These are phyloP conservation scores for Penicillium sp. DNA, from an alignment of 2,329 filamentous ascomycete species.

Conservation along the genomic window DNA sequence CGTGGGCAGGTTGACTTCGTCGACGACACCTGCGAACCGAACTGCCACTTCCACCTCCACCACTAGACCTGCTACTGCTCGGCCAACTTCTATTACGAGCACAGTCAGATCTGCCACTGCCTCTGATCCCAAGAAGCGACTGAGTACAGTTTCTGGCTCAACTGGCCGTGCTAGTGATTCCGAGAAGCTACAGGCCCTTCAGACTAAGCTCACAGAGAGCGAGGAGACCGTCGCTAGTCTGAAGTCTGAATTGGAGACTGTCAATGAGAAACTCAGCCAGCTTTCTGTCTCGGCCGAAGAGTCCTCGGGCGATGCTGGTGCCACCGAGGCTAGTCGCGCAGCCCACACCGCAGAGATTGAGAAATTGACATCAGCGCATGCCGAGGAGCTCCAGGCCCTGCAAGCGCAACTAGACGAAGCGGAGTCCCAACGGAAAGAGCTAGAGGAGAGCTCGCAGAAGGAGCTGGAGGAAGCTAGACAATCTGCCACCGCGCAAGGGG, in stretches of 20 bases:
- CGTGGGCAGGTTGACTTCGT: constrained; percentile 23
- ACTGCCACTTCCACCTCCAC: constrained; percentile 25
- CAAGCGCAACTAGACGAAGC: constrained; percentile 36
- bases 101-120: constrained; percentile 21
- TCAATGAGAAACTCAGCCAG: constrained; percentile 36
- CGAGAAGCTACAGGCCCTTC: constrained; percentile 35
- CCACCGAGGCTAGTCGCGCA: constrained; percentile 26
- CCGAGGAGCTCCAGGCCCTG: constrained; percentile 33
- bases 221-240: constrained; percentile 35
- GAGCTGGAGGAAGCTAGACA: constrained; percentile 41
- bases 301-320: constrained; percentile 19
- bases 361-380: constrained; percentile 31
- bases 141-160: constrained; percentile 34
- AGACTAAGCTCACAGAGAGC: constrained; percentile 37
- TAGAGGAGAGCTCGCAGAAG: constrained; percentile 37
- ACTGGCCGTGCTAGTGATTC: constrained; percentile 29
- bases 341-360: constrained; percentile 36
- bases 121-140: constrained; percentile 34
- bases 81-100: constrained; percentile 25
- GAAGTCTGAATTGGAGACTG: constrained; percentile 33
- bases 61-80: constrained; percentile 16
- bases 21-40: constrained; percentile 25
- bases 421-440: constrained; percentile 35
- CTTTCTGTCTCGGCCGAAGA: constrained; percentile 29
- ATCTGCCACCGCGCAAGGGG: constrained; percentile 35